Conservation (phyloP, 768 basidiomycete genomes). For the Pulveroboletus sp. region DNA sequence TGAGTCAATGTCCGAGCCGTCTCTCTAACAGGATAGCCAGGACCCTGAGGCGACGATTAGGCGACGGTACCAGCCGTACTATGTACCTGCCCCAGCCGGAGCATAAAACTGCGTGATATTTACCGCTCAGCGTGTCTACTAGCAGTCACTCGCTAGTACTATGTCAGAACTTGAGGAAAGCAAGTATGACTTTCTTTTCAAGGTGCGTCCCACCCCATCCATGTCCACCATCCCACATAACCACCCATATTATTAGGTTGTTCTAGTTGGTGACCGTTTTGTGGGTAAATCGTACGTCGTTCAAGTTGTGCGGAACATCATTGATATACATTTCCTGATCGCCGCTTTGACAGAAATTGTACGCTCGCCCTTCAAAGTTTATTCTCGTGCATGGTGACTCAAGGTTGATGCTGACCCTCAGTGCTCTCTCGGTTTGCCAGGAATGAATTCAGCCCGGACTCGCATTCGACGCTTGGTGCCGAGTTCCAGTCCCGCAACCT, state of each 20-base stretch:
- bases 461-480: conserved; percentile 98
- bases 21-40: too few relatives aligned
- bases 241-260: too few relatives aligned
- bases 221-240: not conserved
- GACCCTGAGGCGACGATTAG: too few relatives aligned
- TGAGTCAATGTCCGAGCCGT: too few relatives aligned
- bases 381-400: not conserved
- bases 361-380: conserved; percentile 17
- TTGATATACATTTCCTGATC: not conserved
- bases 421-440: conserved; percentile 99
- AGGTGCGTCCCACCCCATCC: conserved; percentile 48
- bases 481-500: conserved; percentile 98
- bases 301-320: not conserved
- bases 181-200: conserved; percentile 99
- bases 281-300: conserved; percentile 97
- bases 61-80: too few relatives aligned
- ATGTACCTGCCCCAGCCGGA: too few relatives aligned
- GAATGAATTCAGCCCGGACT: conserved; percentile 98
- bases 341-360: conserved; percentile 31
- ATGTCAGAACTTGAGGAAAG: conserved; percentile 93
- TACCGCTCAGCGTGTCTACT: conserved; percentile 1
- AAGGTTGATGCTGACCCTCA: conserved; percentile 34
- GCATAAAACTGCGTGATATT: conserved; percentile 8
- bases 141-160: conserved; percentile 35
- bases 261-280: conserved; percentile 98